Conservation (phyloP, 2,329 filamentous ascomycete genomes). For the Pyrenophora tritici-repentis region DNA sequence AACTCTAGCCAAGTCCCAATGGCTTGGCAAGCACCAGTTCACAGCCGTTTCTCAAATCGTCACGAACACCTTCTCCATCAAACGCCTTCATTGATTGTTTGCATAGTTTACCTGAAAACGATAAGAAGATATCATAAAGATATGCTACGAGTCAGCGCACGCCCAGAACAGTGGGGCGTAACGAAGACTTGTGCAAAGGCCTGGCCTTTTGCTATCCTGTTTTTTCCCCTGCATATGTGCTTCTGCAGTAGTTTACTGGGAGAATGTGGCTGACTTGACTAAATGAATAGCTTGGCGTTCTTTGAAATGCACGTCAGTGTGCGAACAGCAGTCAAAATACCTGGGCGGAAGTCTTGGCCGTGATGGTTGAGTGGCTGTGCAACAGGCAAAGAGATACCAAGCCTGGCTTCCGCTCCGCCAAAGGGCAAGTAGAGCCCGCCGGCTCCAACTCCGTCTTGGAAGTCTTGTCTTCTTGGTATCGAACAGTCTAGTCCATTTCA, state of each 20-base stretch:
- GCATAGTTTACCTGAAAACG: too few relatives aligned
- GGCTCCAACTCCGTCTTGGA: conserved; percentile 28
- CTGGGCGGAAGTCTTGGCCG: conserved; percentile 17
- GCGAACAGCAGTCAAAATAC: neutral
- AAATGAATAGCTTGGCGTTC: neutral
- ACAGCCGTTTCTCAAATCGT: too few relatives aligned
- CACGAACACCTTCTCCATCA: too few relatives aligned
- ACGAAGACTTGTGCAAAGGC: too few relatives aligned
- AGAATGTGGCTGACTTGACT: neutral
- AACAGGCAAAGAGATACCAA: conserved; percentile 5
- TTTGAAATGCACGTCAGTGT: neutral
- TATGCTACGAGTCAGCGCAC: too few relatives aligned
- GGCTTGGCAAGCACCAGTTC: too few relatives aligned
- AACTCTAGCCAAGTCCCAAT: conserved; percentile 6
- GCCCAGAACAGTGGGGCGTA: too few relatives aligned
- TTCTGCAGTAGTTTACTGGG: neutral
- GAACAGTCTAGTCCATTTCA: conserved; percentile 14
- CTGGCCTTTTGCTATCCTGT: too few relatives aligned
- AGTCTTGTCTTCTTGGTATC: conserved; percentile 31
- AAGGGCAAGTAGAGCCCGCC: conserved; percentile 10
- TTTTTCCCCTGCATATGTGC: too few relatives aligned
- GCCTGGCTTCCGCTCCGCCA: conserved; percentile 22
- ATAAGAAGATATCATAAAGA: too few relatives aligned
- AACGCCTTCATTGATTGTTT: too few relatives aligned
- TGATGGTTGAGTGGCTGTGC: conserved; percentile 5